Conservation (phyloP, 176 grass and related monocot species). For the Musa beccarii region DNA sequence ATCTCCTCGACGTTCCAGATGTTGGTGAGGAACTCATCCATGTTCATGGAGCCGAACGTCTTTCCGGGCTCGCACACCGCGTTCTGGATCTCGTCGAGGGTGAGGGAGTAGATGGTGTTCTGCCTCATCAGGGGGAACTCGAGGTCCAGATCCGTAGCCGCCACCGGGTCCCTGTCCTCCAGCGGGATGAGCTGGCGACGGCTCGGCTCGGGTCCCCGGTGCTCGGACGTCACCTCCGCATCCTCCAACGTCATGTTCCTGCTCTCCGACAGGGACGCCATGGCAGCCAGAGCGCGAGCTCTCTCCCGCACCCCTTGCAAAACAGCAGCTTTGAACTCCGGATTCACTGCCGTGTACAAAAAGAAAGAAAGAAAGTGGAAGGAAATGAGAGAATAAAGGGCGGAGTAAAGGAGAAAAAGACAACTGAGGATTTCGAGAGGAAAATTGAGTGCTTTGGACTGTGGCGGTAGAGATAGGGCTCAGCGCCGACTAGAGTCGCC, state of each 20-base stretch:
- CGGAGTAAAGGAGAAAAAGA: neutral
- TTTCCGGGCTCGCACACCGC: slow-evolving; percentile 68
- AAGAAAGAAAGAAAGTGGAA: no score
- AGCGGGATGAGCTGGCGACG: neutral
- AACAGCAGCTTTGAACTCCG: no score
- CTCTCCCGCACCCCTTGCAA: no score
- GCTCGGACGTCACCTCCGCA: slow-evolving; percentile 66
- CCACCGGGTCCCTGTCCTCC: neutral
- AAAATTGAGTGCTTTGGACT: neutral
- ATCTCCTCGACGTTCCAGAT: slow-evolving; percentile 97
- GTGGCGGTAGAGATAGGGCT: no score
- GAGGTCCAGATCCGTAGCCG: slow-evolving; percentile 1
- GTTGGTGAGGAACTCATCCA: slow-evolving; percentile 95
- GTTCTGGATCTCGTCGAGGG: slow-evolving; percentile 76
- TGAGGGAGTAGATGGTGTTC: slow-evolving; percentile 66
- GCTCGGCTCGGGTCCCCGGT: slow-evolving; percentile 14
- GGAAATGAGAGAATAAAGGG: no score
- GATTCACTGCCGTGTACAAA: no score
- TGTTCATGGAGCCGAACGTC: slow-evolving; percentile 95
- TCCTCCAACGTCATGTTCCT: slow-evolving; percentile 30
- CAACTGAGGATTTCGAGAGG: neutral
- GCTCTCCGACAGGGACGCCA: slow-evolving; percentile 19
- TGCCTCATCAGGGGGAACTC: slow-evolving; percentile 37
- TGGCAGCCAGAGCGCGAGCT: slow-evolving; percentile 5
- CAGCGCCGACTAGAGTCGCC: no score